These are phyloP conservation scores for Linum usitatissimum DNA, from an alignment of 345 rosid species.

Conservation along the genomic window DNA sequence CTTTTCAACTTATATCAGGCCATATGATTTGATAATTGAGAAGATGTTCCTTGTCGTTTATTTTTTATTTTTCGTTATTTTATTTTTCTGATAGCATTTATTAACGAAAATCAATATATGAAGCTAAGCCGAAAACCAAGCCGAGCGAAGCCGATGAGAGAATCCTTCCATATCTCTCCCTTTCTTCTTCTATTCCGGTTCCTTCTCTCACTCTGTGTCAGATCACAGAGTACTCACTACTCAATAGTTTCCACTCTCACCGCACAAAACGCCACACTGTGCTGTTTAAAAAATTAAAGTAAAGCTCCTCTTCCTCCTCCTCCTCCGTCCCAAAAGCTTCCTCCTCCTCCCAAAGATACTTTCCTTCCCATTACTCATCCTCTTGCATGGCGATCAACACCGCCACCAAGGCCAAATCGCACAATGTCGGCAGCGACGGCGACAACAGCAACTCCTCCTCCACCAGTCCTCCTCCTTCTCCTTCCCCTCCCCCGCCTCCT, in stretches of 20 bases:
- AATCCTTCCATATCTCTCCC: too few relatives aligned
- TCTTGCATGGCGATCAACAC: slow-evolving; percentile 30
- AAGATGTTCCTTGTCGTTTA: too few relatives aligned
- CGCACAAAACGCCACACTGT: background rate
- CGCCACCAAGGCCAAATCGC: slow-evolving; percentile 35
- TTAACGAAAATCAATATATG: too few relatives aligned
- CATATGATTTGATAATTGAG: too few relatives aligned
- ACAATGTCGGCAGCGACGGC: slow-evolving; percentile 12
- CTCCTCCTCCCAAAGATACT: background rate
- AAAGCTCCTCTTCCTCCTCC: background rate
- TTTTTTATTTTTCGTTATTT: too few relatives aligned
- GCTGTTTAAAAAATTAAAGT: background rate
- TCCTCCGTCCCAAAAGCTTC: background rate
- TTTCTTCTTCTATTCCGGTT: background rate
- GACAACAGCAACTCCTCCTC: slow-evolving; percentile 34
- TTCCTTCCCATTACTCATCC: background rate
- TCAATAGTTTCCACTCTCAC: background rate
- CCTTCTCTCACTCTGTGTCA: background rate
- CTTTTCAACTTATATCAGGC: too few relatives aligned
- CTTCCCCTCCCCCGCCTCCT: slow-evolving; percentile 25
- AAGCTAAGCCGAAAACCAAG: too few relatives aligned
- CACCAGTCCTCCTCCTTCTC: slow-evolving; percentile 64
- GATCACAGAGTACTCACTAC: background rate
- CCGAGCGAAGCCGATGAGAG: too few relatives aligned
- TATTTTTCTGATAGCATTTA: too few relatives aligned